These are phyloP conservation scores for Oxyria digyna DNA, from an alignment of 148 eudicot genomes.

Conservation along the genomic window DNA sequence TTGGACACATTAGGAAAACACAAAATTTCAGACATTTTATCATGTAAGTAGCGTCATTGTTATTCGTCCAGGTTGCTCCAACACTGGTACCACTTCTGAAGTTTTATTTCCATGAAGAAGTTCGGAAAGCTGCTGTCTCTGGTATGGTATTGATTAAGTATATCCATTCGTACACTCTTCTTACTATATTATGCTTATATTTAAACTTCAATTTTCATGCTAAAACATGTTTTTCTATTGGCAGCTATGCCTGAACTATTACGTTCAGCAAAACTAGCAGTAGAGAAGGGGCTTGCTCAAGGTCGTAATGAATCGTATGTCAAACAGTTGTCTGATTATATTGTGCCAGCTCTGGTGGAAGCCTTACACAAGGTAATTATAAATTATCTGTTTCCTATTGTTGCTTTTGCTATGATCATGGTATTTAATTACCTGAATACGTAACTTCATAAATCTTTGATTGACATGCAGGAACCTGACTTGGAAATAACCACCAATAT, in stretches of 20 bases:
- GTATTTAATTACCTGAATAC: neutral
- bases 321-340: conserved; percentile 84
- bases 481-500: conserved; percentile 80
- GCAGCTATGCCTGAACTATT: conserved; percentile 94
- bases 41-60: neutral
- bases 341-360: conserved; percentile 82
- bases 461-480: conserved; percentile 82
- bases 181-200: neutral
- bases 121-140: conserved; percentile 90
- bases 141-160: conserved; percentile 25
- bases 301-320: conserved; percentile 83
- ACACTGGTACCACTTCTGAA: conserved; percentile 85
- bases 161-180: neutral
- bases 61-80: conserved; percentile 63
- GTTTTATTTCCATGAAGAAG: conserved; percentile 96
- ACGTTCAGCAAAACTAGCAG: conserved; percentile 83
- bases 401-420: conserved; percentile 6
- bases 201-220: conserved; percentile 1
- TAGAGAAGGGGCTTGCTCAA: conserved; percentile 90
- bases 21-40: neutral
- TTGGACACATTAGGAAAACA: neutral
- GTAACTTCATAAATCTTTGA: neutral
- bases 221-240: conserved; percentile 11
- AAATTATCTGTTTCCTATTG: neutral
- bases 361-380: conserved; percentile 86